These are phyloP conservation scores for Beauveria varroae DNA, from an alignment of 2,329 filamentous ascomycete species.

Conservation along the genomic window DNA sequence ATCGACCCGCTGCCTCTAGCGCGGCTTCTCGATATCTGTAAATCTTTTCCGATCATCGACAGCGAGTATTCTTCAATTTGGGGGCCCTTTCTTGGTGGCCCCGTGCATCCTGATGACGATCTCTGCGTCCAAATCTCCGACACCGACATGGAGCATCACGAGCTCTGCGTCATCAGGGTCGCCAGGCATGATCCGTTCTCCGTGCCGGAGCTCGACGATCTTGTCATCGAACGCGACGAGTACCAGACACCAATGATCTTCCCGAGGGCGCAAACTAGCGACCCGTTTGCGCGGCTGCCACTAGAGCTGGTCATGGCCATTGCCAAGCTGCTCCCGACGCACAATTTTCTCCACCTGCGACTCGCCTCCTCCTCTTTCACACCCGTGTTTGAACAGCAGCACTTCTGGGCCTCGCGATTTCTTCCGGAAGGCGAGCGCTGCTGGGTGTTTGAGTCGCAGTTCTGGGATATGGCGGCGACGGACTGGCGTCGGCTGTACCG, in stretches of 20 bases:
- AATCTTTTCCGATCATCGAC: neutral
- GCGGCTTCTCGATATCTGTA: neutral
- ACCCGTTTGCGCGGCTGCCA: neutral
- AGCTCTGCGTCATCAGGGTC: neutral
- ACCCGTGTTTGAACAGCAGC: neutral
- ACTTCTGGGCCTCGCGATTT: neutral
- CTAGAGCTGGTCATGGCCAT: neutral
- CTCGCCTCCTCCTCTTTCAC: neutral
- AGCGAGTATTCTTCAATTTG: neutral
- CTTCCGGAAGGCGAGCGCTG: neutral
- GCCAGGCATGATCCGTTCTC: neutral
- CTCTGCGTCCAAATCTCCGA: neutral
- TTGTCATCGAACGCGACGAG: neutral
- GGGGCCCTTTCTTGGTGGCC: neutral
- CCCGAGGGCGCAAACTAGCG: neutral
- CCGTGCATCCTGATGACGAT: neutral
- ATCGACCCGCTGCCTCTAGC: neutral
- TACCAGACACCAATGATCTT: neutral
- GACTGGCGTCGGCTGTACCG: neutral
- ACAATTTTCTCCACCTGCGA: neutral
- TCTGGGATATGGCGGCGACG: neutral
- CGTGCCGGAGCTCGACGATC: neutral
- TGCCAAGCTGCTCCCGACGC: neutral
- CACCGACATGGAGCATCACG: neutral
- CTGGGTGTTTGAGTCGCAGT: neutral